A percentile compares a stretch with the other conserved stretches of the same genome.
These are phyloP conservation scores for Ephemerocybe angulata DNA, from an alignment of 768 basidiomycete genomes.

Conservation along the genomic window DNA sequence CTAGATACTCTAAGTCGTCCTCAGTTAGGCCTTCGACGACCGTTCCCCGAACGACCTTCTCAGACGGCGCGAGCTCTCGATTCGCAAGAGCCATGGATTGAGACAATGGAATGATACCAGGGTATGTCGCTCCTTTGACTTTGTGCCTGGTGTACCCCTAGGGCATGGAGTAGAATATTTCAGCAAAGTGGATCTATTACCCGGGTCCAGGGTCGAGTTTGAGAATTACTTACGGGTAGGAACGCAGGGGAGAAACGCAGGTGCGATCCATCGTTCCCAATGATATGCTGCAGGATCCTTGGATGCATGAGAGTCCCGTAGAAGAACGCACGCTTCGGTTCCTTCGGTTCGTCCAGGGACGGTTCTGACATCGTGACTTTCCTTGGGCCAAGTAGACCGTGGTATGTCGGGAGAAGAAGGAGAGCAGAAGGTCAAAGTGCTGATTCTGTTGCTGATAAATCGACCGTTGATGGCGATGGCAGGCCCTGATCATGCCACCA, in stretches of 20 bases:
- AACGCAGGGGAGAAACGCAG: constrained; percentile 73
- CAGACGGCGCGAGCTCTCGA: constrained; percentile 47
- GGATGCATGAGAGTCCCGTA: constrained; percentile 93
- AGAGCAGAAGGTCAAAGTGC: too few species aligned
- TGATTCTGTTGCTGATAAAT: too few species aligned
- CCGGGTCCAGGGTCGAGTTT: too few species aligned
- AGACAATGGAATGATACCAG: constrained; percentile 67
- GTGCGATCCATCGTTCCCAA: constrained; percentile 60
- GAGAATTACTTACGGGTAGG: constrained; percentile 49
- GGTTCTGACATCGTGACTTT: too few species aligned
- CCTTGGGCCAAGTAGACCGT: too few species aligned
- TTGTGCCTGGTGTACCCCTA: constrained; percentile 81
- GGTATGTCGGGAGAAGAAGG: too few species aligned
- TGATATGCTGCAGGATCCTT: constrained; percentile 73
- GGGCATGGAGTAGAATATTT: too few species aligned
- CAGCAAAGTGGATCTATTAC: too few species aligned
- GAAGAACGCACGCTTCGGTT: constrained; percentile 59
- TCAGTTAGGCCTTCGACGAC: constrained; percentile 69
- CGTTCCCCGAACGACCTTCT: constrained; percentile 73
- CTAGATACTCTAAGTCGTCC: constrained; percentile 61
- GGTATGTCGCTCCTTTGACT: constrained; percentile 64
- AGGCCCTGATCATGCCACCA: too few species aligned
- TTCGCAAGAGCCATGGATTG: constrained; percentile 44
- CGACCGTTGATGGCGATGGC: too few species aligned
- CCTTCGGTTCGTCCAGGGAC: not conserved